A percentile compares a stretch with the other conserved stretches of the same genome.
Conservation (phyloP, 2,329 filamentous ascomycete genomes). For the Talaromyces sp. region DNA sequence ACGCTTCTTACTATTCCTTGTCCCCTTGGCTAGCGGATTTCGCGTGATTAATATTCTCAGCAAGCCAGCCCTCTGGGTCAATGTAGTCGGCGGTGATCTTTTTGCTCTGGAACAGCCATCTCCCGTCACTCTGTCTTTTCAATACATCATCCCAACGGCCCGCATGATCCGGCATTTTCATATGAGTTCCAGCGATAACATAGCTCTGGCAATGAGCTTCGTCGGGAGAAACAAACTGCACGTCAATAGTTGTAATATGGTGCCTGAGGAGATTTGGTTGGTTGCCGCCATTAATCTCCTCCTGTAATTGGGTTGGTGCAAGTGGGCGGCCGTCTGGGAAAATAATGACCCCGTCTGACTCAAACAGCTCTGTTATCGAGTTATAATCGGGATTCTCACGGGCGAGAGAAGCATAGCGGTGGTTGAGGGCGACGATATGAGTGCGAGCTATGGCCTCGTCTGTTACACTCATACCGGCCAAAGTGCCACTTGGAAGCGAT, state of each 20-base stretch:
- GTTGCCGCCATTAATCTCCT: neutral
- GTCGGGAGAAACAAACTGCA: neutral
- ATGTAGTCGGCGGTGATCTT: neutral
- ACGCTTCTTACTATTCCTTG: neutral
- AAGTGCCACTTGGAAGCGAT: neutral
- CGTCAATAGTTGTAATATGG: neutral
- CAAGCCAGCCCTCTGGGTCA: neutral
- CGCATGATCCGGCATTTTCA: conserved; percentile 3
- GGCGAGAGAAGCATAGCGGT: neutral
- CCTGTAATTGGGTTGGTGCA: neutral
- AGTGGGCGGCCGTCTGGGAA: neutral
- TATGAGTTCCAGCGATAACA: conserved; percentile 1
- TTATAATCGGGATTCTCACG: neutral
- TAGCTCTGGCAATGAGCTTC: neutral
- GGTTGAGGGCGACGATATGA: neutral
- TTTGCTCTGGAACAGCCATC: neutral
- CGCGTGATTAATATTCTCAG: neutral
- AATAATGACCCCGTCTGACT: neutral
- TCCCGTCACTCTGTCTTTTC: neutral
- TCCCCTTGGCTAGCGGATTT: neutral
- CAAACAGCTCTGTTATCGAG: neutral
- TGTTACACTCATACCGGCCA: neutral
- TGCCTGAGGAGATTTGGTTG: neutral
- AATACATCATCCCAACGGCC: neutral
- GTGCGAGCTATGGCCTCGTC: neutral